Evolutionary conservation across 768 basidiomycete species (phyloP), one percentile per base, ranked within the genome.

Genomic region (Suillus sp.): DNA sequence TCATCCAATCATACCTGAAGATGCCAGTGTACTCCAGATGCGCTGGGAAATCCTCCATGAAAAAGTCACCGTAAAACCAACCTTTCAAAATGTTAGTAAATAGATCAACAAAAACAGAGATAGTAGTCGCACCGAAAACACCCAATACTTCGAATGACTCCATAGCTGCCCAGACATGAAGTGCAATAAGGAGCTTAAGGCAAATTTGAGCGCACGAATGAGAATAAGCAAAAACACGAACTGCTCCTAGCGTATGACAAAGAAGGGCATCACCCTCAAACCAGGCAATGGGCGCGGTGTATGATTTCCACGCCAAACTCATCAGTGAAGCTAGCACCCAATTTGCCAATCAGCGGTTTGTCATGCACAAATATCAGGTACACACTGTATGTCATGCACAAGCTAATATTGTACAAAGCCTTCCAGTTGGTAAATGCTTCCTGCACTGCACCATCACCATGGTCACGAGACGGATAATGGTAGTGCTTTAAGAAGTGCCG

Each of bases 21-120:
- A 99, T 98, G 37, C 97, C 97, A 59, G 95, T 96, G 74, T 99
- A 99, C 64, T 96, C 94, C 10, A 99, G 79, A 64, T 92, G 86
- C 0, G 91, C 79, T 4, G 96, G 94, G 75, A 93, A 96, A 66
- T 95, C 91, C 69, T 96, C 93, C 78, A 96, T 90, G 81, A 96
- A 96, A 78, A 96, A 96, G 77, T 96, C 94, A 27, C 95, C 95
- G 68, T 97, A 99, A 78, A 98, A 96, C 97, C 97, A 99, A 30
- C 97, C 93, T 95, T 62, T 38, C 11, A 35, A 16, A 13, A 54
- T 54, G 40, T 43, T 8, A 54, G 9, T 2, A 20, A 8, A 57
- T 51, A 57, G 25, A 55, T 11, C 25, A 10, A 20, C 8, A 58
- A 42, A 9, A 42, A 40, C 14, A 4, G 22, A 27, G 25, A 25